Evolutionary conservation across 306 rosid species (phyloP).

Genomic region (Vigna unguiculata): DNA sequence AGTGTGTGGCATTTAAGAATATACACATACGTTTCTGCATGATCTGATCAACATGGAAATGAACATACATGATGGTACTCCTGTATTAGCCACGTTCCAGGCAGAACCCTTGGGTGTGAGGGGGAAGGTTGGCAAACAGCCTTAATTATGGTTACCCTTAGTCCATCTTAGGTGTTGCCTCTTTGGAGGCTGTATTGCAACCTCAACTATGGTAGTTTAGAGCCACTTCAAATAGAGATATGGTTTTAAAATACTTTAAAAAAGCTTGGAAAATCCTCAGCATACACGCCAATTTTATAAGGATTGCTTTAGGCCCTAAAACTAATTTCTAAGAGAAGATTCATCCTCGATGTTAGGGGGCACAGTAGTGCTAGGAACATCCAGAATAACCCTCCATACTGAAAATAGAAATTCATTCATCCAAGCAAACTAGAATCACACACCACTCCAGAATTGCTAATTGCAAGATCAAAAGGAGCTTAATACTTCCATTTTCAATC

Average conservation of each 20-base stretch:
- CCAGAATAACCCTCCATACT: neutral
- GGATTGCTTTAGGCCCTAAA: neutral
- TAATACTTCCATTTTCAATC: slow-evolving; percentile 22
- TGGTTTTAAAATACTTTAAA: too few species aligned
- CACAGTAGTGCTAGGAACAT: neutral
- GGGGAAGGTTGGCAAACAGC: too few species aligned
- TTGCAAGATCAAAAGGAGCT: slow-evolving; percentile 27
- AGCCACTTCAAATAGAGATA: too few species aligned
- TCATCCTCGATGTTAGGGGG: neutral
- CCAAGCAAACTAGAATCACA: neutral
- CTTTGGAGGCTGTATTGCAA: too few species aligned
- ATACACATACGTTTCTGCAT: neutral
- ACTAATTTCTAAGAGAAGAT: neutral
- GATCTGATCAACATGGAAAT: slow-evolving; percentile 35
- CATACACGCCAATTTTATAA: too few species aligned
- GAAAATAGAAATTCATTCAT: neutral
- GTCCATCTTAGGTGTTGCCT: too few species aligned
- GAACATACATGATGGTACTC: slow-evolving; percentile 4
- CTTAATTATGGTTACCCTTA: too few species aligned
- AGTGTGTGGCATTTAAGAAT: neutral
- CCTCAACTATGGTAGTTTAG: too few species aligned
- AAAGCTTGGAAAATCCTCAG: neutral
- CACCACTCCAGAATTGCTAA: slow-evolving; percentile 19
- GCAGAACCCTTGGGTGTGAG: too few species aligned
- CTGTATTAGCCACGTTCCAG: too few species aligned